Base-by-base conservation (phyloP, 345 rosid species). In the Noccaea caerulescens region DNA sequence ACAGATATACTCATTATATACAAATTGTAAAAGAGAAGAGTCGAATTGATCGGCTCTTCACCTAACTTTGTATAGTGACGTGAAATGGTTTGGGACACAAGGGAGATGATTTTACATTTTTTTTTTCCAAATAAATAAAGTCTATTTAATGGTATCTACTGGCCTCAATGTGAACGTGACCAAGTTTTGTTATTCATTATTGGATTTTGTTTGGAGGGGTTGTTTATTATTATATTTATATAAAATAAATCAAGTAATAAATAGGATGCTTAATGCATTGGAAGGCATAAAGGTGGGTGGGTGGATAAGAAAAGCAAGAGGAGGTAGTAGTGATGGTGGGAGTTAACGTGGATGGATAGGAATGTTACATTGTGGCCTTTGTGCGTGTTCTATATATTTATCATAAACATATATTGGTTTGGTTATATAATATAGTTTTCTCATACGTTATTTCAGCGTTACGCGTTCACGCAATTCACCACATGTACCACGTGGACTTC, bases 341-440 rank as follows among this genome's bases (percentile, higher is more conserved):
- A 58, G 61, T 20, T 66, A 43, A 68, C 68, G 78, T 75, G 78
- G 68, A 75, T 75, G 63, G 69, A 75, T 75, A 75, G 68, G 73
- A 52, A 74, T 74, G 68, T 43, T 43, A 10, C 65, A 55, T 23
- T 63, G 70, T 55, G 65, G 39, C 53, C 38, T 57, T 73, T 39
- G 44, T 49, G 46, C 59, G 44, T 47, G 43, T 55, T 46, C 9
- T 36, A 9, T 1, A 51, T 51, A 8, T 37, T 37, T 9, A 37
- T 37, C 20, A 51, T 25, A 23, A 9, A 50, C 7, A 46, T 25
- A 52, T 44, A 27, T 13, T 44, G 14, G 64, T 60, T 12, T 2
- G 39, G 32, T 38, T 56, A 16, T 56, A 55, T 14, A 12, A 8
- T 9, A 57, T 36, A 36, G 12, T 55, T 16, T 6, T 50, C 23